Evolutionary conservation across 1,139 yeast species (phyloP).

Genomic region (Arxiozyma bovina): DNA sequence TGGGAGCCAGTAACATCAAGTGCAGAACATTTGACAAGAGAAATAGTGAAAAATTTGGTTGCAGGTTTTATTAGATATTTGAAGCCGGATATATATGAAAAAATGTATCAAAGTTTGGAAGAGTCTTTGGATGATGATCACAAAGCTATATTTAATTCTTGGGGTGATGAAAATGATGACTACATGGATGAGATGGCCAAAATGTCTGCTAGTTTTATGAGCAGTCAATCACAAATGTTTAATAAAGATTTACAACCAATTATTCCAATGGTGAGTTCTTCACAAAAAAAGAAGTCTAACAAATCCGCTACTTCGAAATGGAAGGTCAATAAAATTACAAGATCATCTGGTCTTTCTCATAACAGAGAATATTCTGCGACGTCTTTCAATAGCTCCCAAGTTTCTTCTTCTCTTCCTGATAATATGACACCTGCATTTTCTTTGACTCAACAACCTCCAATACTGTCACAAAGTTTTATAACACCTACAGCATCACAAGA

Average conservation of each 20-base stretch:
- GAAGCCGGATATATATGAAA: constrained; percentile 9
- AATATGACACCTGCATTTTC: constrained; percentile 29
- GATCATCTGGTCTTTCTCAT: constrained; percentile 3
- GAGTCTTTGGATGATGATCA: constrained; percentile 11
- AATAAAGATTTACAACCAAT: background rate
- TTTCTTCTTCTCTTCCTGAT: constrained; percentile 16
- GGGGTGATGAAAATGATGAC: constrained; percentile 20
- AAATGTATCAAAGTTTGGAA: constrained; percentile 4
- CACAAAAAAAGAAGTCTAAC: constrained; percentile 13
- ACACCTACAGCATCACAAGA: constrained; percentile 13
- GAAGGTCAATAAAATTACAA: background rate
- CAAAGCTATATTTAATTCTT: constrained; percentile 17
- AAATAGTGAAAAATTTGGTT: constrained; percentile 16
- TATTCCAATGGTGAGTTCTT: constrained; percentile 23
- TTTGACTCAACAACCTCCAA: constrained; percentile 13
- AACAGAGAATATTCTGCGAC: constrained; percentile 4
- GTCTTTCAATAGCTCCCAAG: constrained; percentile 2
- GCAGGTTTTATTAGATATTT: constrained; percentile 14
- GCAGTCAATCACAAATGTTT: constrained; percentile 16
- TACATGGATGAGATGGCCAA: constrained; percentile 5
- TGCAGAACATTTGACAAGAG: constrained; percentile 16
- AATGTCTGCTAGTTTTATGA: background rate
- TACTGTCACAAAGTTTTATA: constrained; percentile 2
- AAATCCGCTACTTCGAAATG: background rate
- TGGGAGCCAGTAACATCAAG: constrained; percentile 20